phyloP scores from a whole-genome alignment of 345 rosid genomes.

The Bruguiera parviflora region DNA sequence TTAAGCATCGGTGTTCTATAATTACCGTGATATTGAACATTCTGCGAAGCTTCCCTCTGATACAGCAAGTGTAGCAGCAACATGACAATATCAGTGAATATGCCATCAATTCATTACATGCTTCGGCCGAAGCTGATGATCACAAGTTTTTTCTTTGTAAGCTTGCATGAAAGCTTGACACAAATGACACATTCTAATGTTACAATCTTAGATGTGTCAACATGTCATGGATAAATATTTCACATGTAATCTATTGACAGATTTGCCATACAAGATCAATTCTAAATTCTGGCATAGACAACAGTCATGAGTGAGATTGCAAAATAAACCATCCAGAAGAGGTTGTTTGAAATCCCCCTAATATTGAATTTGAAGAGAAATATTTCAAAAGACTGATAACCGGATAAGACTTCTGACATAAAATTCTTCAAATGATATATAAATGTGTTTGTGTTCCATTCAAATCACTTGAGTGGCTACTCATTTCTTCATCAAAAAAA shows the following conservation, averaged over 20 bases:
- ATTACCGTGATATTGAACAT: slow-evolving; percentile 74
- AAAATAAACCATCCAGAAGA: neutral
- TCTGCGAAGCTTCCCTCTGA: slow-evolving; percentile 89
- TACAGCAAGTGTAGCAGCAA: slow-evolving; percentile 96
- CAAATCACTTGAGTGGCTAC: neutral
- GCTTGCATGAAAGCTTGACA: slow-evolving; percentile 6
- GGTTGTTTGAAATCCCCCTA: neutral
- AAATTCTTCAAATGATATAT: too few species aligned
- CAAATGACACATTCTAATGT: too few species aligned
- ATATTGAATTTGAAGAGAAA: neutral
- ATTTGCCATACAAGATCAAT: too few species aligned
- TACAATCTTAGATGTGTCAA: too few species aligned
- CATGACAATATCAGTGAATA: slow-evolving; percentile 91
- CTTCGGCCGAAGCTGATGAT: slow-evolving; percentile 84
- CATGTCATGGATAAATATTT: too few species aligned
- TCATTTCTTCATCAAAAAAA: neutral
- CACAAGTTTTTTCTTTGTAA: slow-evolving; percentile 10
- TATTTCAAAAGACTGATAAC: too few species aligned
- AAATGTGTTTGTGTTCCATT: too few species aligned
- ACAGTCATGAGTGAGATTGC: too few species aligned
- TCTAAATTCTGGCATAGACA: too few species aligned
- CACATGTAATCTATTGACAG: too few species aligned
- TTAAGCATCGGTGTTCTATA: slow-evolving; percentile 14
- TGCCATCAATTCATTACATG: slow-evolving; percentile 90
- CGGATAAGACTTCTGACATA: too few species aligned